Evolutionary conservation across 345 rosid genomes (phyloP), one percentile per base, ranked within the genome.

Genomic region (Xanthoceras sorbifolium): DNA sequence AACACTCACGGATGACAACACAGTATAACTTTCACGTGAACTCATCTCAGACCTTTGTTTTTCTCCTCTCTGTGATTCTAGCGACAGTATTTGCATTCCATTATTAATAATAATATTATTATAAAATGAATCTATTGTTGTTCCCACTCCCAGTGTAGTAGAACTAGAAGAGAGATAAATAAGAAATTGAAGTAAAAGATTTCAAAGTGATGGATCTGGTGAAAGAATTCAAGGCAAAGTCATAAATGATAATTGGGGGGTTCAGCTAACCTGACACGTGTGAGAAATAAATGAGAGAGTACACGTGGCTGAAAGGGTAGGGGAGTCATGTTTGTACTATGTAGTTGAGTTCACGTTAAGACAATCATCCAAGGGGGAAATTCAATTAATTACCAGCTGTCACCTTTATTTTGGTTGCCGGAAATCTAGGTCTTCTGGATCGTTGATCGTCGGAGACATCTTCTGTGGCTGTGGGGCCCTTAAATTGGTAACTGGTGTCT

Each of bases 21-120:
- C 76, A 32, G 78, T 76, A 11, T 68, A 63, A 81, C 63, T 75
- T 62, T 81, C 93, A 88, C 91, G 93, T 90, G 91, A 85, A 82
- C 82, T 79, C 87, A 79, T 77, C 80, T 63, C 80, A 72, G 82
- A 59, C 48, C 23, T 52, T 67, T 81, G 42, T 67, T 42, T 75
- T 57, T 77, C 63, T 74, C 29, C 63, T 74, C 78, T 71, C 83
- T 17, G 69, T 78, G 76, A 77, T 67, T 77, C 65, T 64, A 74
- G 71, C 59, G 77, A 14, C 46, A 42, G 46, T 42, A 42, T 42
- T 42, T 42, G 8, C 9, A 42, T 42, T 42, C 46, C n/a, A n/a
- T n/a, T n/a, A n/a, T n/a, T n/a, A n/a, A n/a, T n/a, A n/a, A n/a
- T n/a, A n/a, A n/a, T n/a, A n/a, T n/a, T n/a, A n/a, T n/a, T n/a